Base-by-base conservation (phyloP, 345 rosid species). In the Sisymbrium altissimum region DNA sequence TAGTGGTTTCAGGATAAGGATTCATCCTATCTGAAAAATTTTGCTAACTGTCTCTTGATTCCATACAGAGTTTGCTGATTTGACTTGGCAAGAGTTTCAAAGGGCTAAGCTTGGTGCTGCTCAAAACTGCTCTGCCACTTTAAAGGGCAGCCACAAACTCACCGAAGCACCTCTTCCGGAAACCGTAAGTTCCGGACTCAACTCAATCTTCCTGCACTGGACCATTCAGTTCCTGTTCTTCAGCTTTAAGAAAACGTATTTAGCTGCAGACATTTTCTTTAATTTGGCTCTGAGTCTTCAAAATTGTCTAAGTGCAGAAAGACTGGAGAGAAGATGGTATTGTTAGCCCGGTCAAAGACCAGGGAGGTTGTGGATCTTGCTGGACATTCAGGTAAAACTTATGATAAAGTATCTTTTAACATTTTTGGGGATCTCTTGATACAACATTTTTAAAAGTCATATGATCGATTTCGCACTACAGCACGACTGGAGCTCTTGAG, bases 401-500 rank as follows among this genome's bases (percentile, higher is more conserved):
- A 46, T 60, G 35, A 32, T 46, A 3, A 55, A 2, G 10, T 29
- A 15, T 54, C 45, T 60, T 29, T 0, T 23, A 4, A 19, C 0
- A 9, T 9, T 46, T 15, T 53, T 5, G 5, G 15, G 6, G 13
- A 44, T 23, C 33, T 39, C 30, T 18, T 67, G 5, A 30, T 32
- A 15, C 35, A 6, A 14, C 15, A 13, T 45, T 18, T 48, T 1
- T n/a, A n/a, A 18, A 53, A 9, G 50, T 43, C 8, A 18, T 70
- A 7, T 64, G 55, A 32, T 71, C 2, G 3, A 4, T 40, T 58
- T 29, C 40, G 14, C 10, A 5, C 64, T 79, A 65, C 83, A 95
- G 99, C 60, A 89, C 99, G 8, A 95, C 99, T 62, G 99, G 99
- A 71, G 92, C 99, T 43, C 96, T 95, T 45, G 99, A 95, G 84